These are phyloP conservation scores for Funneliformis mosseae DNA, from an alignment of 192 early-diverging fungal species.

Conservation along the genomic window DNA sequence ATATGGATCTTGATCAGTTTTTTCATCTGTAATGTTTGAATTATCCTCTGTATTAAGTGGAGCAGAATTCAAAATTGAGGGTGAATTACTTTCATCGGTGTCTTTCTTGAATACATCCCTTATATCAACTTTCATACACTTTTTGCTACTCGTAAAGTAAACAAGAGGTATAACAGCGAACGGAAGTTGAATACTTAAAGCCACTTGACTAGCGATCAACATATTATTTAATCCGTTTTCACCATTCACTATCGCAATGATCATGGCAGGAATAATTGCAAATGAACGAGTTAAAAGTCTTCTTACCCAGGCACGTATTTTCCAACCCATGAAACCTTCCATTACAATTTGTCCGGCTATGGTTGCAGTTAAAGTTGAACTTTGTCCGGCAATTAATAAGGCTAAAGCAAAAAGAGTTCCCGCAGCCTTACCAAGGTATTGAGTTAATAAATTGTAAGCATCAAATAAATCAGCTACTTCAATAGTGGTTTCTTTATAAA, in stretches of 20 bases:
- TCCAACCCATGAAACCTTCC: constrained; percentile 72
- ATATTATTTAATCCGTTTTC: constrained; percentile 63
- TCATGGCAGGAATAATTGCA: constrained; percentile 75
- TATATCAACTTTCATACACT: constrained; percentile 53
- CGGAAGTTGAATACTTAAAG: constrained; percentile 75
- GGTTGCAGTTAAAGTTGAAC: constrained; percentile 80
- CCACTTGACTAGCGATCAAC: constrained; percentile 75
- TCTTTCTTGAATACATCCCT: constrained; percentile 36
- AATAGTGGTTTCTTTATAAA: constrained; percentile 37
- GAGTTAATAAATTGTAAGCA: constrained; percentile 62
- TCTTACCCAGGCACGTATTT: constrained; percentile 66
- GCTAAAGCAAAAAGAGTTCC: constrained; percentile 76
- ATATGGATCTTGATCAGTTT: not conserved
- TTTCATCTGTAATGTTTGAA: not conserved
- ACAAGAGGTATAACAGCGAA: constrained; percentile 83
- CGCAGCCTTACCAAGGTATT: constrained; percentile 63
- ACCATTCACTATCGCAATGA: constrained; percentile 64
- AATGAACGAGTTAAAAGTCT: constrained; percentile 70
- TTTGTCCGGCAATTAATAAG: constrained; percentile 75
- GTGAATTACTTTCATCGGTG: constrained; percentile 11
- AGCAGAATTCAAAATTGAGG: constrained; percentile 3
- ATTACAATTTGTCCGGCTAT: constrained; percentile 85
- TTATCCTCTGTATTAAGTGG: not conserved
- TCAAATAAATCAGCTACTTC: constrained; percentile 61
- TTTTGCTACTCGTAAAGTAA: constrained; percentile 60